A percentile compares a stretch with the other conserved stretches of the same genome.
Evolutionary conservation across 306 rosid genomes (phyloP).

Genomic region (Calophaca sinica): DNA sequence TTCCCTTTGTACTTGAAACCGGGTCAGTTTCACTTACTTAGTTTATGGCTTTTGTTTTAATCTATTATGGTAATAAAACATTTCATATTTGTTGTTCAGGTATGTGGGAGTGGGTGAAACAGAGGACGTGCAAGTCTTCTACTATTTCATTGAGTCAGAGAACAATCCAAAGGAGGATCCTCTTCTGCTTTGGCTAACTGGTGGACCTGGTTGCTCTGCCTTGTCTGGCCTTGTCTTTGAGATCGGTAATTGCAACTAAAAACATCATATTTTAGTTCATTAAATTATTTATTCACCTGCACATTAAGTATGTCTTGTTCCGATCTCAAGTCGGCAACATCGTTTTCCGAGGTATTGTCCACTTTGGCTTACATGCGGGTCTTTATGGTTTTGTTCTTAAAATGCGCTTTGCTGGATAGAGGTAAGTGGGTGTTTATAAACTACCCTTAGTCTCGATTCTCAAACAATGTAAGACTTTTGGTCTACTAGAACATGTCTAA

Average conservation of each 20-base stretch:
- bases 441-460: no score
- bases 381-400: no score
- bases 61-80: background rate
- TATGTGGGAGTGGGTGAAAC: constrained; percentile 75
- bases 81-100: constrained; percentile 40
- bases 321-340: no score
- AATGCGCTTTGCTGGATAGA: no score
- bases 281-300: no score
- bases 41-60: background rate
- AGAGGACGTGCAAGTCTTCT: constrained; percentile 65
- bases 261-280: no score
- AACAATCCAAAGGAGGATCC: constrained; percentile 66
- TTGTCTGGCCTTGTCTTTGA: constrained; percentile 58
- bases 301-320: no score
- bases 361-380: no score
- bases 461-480: no score
- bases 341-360: no score
- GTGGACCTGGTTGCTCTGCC: constrained; percentile 80
- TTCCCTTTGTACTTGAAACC: constrained; percentile 71
- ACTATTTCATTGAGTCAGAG: constrained; percentile 70
- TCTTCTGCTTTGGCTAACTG: constrained; percentile 75
- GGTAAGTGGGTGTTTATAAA: no score
- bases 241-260: constrained; percentile 50
- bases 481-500: no score
- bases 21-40: constrained; percentile 54